Percentiles rank a stretch among this genome's conserved stretches.
Evolutionary conservation across 2,329 filamentous ascomycete genomes (phyloP).

Genomic region (Camptophora hylomeconis): DNA sequence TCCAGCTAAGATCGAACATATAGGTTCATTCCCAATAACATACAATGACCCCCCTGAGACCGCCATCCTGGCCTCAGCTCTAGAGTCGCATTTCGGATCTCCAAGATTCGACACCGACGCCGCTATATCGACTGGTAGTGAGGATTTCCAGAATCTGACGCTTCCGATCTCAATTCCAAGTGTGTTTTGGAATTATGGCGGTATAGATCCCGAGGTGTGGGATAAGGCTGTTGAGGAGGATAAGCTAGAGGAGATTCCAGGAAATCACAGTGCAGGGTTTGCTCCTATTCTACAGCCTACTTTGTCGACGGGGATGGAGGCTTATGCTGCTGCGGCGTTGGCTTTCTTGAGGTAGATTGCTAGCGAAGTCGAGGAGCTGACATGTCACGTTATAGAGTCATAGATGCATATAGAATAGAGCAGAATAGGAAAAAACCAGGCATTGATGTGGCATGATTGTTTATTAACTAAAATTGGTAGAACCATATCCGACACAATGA

Average conservation of each 20-base stretch:
- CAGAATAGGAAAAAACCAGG: too few species aligned
- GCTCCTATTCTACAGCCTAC: slow-evolving; percentile 47
- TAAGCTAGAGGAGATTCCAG: slow-evolving; percentile 37
- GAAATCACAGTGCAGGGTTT: slow-evolving; percentile 48
- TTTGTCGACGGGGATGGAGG: slow-evolving; percentile 39
- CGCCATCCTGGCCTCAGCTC: slow-evolving; percentile 29
- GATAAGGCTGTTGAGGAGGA: slow-evolving; percentile 36
- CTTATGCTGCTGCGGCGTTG: slow-evolving; percentile 38
- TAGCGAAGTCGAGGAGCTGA: too few species aligned
- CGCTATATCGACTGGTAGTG: slow-evolving; percentile 24
- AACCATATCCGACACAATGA: too few species aligned
- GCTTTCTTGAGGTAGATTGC: slow-evolving; percentile 30
- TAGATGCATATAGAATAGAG: too few species aligned
- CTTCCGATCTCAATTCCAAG: slow-evolving; percentile 36
- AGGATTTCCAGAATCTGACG: slow-evolving; percentile 47
- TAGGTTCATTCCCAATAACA: slow-evolving; percentile 39
- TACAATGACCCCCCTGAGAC: slow-evolving; percentile 38
- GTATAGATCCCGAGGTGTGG: slow-evolving; percentile 34
- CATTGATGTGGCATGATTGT: too few species aligned
- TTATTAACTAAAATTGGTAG: too few species aligned
- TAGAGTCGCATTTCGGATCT: slow-evolving; percentile 34
- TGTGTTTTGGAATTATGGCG: slow-evolving; percentile 46
- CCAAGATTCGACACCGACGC: slow-evolving; percentile 14
- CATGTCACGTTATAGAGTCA: too few species aligned
- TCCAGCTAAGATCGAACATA: slow-evolving; percentile 34